A percentile compares a stretch with the other conserved stretches of the same genome.
Evolutionary conservation across 2,329 filamentous ascomycete genomes (phyloP).

Genomic region (Sporothrix globosa): DNA sequence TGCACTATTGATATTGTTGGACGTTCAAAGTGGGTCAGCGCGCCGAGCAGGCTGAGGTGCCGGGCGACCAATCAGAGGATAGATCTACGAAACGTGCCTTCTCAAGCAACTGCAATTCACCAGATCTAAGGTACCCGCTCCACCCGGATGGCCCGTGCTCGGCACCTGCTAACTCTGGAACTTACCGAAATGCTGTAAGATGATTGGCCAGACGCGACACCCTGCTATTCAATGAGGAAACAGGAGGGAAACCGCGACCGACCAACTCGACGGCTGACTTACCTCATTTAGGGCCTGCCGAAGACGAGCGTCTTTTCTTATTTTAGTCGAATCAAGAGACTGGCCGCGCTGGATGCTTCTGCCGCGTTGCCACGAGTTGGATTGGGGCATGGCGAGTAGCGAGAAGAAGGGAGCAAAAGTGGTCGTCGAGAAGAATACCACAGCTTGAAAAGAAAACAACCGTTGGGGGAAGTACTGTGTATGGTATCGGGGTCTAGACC

Average conservation of each 20-base stretch:
- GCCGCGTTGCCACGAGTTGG: constrained; percentile 10
- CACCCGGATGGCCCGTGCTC: constrained; percentile 31
- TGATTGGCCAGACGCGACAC: constrained; percentile 33
- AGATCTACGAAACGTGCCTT: constrained; percentile 33
- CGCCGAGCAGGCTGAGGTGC: constrained; percentile 24
- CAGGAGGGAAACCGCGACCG: neutral
- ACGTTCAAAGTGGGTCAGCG: constrained; percentile 4
- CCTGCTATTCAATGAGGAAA: constrained; percentile 3
- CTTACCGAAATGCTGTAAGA: constrained; percentile 23
- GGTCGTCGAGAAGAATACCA: neutral
- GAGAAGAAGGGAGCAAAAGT: constrained; percentile 10
- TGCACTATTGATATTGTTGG: constrained; percentile 10
- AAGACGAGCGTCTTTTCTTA: constrained; percentile 12
- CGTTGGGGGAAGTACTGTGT: neutral
- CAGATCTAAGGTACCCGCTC: constrained; percentile 17
- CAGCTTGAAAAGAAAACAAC: neutral
- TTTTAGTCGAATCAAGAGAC: neutral
- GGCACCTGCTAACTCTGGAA: neutral
- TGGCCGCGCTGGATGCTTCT: constrained; percentile 17
- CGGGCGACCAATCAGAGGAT: constrained; percentile 30
- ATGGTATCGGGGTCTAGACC: neutral
- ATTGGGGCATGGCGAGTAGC: constrained; percentile 1
- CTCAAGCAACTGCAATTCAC: constrained; percentile 32
- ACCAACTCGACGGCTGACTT: constrained; percentile 27
- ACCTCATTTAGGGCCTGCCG: constrained; percentile 29